These are phyloP conservation scores for Botrytis cinerea DNA, from an alignment of 2,329 filamentous ascomycete species.

Conservation along the genomic window DNA sequence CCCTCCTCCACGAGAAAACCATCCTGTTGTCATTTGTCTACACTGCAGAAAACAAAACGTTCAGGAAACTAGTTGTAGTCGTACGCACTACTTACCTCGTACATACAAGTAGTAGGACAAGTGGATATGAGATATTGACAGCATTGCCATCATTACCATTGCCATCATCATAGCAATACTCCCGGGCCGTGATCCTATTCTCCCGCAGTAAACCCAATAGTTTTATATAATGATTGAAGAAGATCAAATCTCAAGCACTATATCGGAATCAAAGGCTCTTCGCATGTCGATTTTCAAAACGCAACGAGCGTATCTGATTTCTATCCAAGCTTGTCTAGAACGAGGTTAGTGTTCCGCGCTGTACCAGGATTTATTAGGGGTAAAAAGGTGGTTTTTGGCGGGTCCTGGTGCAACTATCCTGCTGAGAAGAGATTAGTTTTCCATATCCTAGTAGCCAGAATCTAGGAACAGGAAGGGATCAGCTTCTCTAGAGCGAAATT, in stretches of 20 bases:
- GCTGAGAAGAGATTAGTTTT: neutral
- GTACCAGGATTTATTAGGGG: slow-evolving; percentile 1
- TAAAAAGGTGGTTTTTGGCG: slow-evolving; percentile 1
- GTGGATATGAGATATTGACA: neutral
- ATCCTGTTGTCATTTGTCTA: neutral
- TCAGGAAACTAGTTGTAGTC: neutral
- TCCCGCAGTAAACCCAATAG: neutral
- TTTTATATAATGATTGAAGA: neutral
- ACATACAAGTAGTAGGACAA: neutral
- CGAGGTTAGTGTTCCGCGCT: neutral
- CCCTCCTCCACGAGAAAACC: neutral
- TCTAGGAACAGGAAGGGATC: slow-evolving; percentile 18
- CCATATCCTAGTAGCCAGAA: neutral
- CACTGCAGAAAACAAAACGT: slow-evolving; percentile 7
- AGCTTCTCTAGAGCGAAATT: neutral
- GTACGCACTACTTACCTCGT: neutral
- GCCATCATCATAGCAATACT: neutral
- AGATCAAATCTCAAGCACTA: neutral
- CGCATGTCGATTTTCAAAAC: neutral
- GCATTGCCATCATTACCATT: neutral
- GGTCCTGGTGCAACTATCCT: neutral
- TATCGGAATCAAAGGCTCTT: neutral
- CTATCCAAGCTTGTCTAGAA: neutral
- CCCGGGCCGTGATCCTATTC: neutral
- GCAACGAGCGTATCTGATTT: neutral